phyloP scores from a whole-genome alignment of 2,329 filamentous ascomycete species.

The Aspergillus pseudonomiae region DNA sequence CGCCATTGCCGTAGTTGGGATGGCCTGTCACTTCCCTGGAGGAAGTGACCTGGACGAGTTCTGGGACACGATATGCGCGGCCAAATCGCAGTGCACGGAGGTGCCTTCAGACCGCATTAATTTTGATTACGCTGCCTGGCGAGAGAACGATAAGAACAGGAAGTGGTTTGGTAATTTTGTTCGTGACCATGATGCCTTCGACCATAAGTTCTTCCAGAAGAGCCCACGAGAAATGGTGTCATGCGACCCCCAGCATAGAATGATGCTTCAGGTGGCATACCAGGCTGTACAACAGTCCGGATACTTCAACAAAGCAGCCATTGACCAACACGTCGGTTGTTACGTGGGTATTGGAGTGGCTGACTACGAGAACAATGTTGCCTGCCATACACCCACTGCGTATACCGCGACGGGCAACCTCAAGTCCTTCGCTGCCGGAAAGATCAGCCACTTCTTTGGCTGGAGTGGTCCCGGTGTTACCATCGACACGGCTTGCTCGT shows the following conservation, averaged over 20 bases:
- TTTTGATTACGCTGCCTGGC: conserved; percentile 23
- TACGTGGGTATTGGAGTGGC: conserved; percentile 29
- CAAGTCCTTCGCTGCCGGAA: conserved; percentile 29
- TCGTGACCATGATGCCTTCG: conserved; percentile 27
- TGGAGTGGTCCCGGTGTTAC: conserved; percentile 48
- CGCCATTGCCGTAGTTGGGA: conserved; percentile 42
- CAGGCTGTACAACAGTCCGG: conserved; percentile 37
- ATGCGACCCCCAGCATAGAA: conserved; percentile 36
- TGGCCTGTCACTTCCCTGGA: conserved; percentile 38
- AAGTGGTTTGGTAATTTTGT: conserved; percentile 28
- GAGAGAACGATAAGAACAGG: conserved; percentile 15
- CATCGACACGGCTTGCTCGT: conserved; percentile 49
- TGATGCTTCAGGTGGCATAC: conserved; percentile 34
- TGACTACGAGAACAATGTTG: conserved; percentile 35
- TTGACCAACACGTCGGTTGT: conserved; percentile 26
- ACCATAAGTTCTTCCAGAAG: conserved; percentile 38
- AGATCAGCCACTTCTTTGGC: conserved; percentile 47
- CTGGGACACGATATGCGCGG: conserved; percentile 32
- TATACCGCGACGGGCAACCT: conserved; percentile 28
- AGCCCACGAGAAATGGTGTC: conserved; percentile 28
- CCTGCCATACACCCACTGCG: conserved; percentile 32
- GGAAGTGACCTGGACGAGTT: conserved; percentile 41
- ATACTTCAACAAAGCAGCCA: conserved; percentile 21
- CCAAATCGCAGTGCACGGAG: conserved; percentile 35
- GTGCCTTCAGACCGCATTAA: conserved; percentile 27